Evolutionary conservation across 2,329 filamentous ascomycete genomes (phyloP), one percentile per base, ranked within the genome.

Genomic region (Botrytis elliptica): DNA sequence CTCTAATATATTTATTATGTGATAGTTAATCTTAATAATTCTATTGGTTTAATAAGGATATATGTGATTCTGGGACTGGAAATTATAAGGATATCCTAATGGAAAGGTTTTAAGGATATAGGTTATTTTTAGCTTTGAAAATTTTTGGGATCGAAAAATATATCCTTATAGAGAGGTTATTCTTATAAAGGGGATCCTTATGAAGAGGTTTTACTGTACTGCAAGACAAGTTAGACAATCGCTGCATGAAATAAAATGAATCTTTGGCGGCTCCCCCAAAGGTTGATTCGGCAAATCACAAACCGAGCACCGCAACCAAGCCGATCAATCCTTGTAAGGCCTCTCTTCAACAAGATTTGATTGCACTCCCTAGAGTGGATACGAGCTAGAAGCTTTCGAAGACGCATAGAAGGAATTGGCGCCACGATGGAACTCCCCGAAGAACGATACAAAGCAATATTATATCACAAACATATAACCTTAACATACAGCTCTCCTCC

Each of bases 381-480:
- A 29, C 22, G 29, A 49, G 66, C 71, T 70, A 73, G 71, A 73
- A 73, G 71, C 36, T 70, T 70, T 73, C n/a, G 71, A 73, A 44
- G 66, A 69, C 57, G 71, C 71, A 57, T 73, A 70, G 71, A 73
- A 73, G 71, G 71, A 70, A 44, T 62, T 73, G 4, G 49, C 42
- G 64, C 52, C 52, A 72, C 71, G 52, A 49, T 67, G 25, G 44
- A 65, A 71, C 12, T 65, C 60, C 38, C 42, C 14, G 36, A 49
- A 63, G 38, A 44, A 52, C 60, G 57, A 49, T 36, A 29, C 10
- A 36, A 62, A 55, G 59, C 36, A 22, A 22, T 65, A 46, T 65
- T 44, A 38, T 49, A 49, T 49, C 36, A 46, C 60, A 66, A 57
- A 29, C 18, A 33, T 67, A 40, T 60, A 33, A 40, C 52, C 16